phyloP scores from a whole-genome alignment of 805 yeast species.

The Debaryomyces prosopidis region DNA sequence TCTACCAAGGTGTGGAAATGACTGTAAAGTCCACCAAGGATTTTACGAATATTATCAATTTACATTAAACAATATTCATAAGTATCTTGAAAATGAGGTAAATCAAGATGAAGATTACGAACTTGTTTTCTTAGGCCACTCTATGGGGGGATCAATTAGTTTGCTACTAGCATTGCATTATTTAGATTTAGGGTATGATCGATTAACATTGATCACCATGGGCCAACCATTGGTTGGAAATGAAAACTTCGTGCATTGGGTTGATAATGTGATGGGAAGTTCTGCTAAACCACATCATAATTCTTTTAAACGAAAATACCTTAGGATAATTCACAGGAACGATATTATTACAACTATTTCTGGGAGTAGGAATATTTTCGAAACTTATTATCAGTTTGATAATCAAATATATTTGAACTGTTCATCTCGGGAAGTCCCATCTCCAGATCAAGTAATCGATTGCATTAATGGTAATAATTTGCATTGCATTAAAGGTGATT shows the following conservation, averaged over 20 bases:
- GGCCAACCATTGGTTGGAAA: slow-evolving; percentile 49
- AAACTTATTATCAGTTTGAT: slow-evolving; percentile 31
- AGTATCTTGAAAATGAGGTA: slow-evolving; percentile 20
- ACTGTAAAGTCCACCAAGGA: slow-evolving; percentile 43
- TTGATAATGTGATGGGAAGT: slow-evolving; percentile 34
- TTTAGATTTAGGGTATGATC: slow-evolving; percentile 32
- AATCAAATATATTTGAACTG: slow-evolving; percentile 40
- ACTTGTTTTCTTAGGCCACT: slow-evolving; percentile 28
- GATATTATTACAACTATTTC: slow-evolving; percentile 33
- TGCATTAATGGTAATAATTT: slow-evolving; percentile 28
- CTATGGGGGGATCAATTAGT: slow-evolving; percentile 45
- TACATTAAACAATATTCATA: slow-evolving; percentile 27
- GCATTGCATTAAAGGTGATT: slow-evolving; percentile 32
- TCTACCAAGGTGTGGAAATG: slow-evolving; percentile 26
- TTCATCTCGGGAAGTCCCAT: slow-evolving; percentile 26
- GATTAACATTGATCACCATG: slow-evolving; percentile 37
- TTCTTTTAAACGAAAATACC: slow-evolving; percentile 19
- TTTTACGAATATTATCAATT: slow-evolving; percentile 29
- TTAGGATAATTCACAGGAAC: slow-evolving; percentile 25
- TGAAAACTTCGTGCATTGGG: slow-evolving; percentile 35
- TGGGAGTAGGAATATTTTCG: slow-evolving; percentile 14
- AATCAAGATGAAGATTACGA: slow-evolving; percentile 19
- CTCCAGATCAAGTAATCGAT: slow-evolving; percentile 29
- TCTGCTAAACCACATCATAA: slow-evolving; percentile 16
- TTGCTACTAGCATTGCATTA: slow-evolving; percentile 36